Conservation (phyloP, 208 protist genomes). For the Naegleria lovaniensis region DNA sequence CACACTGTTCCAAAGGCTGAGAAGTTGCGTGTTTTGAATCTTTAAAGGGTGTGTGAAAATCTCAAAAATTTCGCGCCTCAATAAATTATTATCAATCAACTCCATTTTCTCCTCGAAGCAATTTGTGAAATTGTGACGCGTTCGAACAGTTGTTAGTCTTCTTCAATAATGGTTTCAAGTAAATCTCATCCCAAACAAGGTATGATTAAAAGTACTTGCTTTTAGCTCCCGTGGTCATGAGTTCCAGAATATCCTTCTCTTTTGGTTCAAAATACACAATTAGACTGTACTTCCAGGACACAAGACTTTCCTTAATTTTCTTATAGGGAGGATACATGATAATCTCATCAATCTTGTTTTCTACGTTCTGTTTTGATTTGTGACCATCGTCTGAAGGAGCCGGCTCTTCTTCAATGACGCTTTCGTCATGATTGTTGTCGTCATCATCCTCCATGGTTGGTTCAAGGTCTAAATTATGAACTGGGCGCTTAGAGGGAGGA, state of each 20-base stretch:
- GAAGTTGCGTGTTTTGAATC: slow-evolving; percentile 38
- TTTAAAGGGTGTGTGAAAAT: not conserved
- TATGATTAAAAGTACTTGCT: not conserved
- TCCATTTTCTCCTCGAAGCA: too few species aligned
- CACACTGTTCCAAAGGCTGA: slow-evolving; percentile 66
- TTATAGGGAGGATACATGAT: not conserved
- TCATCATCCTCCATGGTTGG: not conserved
- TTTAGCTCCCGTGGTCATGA: not conserved
- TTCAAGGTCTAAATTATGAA: not conserved
- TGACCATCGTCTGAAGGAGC: too few species aligned
- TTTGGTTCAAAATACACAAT: not conserved
- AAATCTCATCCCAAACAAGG: too few species aligned
- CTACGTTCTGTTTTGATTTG: not conserved
- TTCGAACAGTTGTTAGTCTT: too few species aligned
- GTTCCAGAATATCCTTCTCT: not conserved
- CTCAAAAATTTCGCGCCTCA: not conserved
- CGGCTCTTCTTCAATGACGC: not conserved
- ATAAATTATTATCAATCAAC: too few species aligned
- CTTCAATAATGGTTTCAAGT: too few species aligned
- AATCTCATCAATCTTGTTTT: not conserved
- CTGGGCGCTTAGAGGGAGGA: not conserved
- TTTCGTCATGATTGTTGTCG: not conserved
- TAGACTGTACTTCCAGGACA: not conserved
- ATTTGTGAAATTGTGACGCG: too few species aligned
- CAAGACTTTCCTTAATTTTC: not conserved